A percentile compares a stretch with the other conserved stretches of the same genome.
Conservation (phyloP, 805 yeast genomes). For the Sugiyamaella chiloensis region DNA sequence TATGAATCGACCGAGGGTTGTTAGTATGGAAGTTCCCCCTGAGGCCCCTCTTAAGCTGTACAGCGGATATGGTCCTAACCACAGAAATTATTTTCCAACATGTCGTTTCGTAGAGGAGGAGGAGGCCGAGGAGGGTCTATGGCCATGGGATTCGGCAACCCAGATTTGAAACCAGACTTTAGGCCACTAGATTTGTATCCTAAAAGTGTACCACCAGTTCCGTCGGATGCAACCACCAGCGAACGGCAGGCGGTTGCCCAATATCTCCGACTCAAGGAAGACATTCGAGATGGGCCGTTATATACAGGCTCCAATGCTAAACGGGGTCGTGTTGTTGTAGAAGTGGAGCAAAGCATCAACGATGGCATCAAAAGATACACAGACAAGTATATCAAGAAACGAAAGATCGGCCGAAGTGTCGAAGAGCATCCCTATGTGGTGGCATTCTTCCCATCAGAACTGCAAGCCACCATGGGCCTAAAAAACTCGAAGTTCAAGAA, state of each 20-base stretch:
- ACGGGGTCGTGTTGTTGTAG: conserved; percentile 22
- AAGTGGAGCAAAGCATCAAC: conserved; percentile 25
- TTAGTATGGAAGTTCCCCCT: too few species aligned
- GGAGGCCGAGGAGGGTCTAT: conserved; percentile 26
- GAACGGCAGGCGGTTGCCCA: conserved; percentile 28
- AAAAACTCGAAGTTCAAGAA: conserved; percentile 13
- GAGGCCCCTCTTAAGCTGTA: too few species aligned
- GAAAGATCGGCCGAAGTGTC: conserved; percentile 66
- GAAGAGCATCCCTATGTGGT: conserved; percentile 71
- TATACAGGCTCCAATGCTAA: conserved; percentile 24
- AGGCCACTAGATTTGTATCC: conserved; percentile 27
- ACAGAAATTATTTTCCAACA: conserved; percentile 5
- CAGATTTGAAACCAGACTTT: conserved; percentile 20
- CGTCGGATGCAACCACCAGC: conserved; percentile 12
- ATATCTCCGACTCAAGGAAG: conserved; percentile 22
- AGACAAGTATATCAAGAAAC: conserved; percentile 69
- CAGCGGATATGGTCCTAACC: conserved; percentile 5
- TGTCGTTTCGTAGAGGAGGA: conserved; percentile 23
- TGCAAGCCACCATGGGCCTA: conserved; percentile 67
- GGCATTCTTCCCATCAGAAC: conserved; percentile 73
- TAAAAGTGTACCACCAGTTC: conserved; percentile 24
- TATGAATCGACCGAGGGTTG: too few species aligned
- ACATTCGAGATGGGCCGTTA: conserved; percentile 29
- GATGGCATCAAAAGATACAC: conserved; percentile 82
- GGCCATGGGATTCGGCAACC: conserved; percentile 12